A percentile compares a stretch with the other conserved stretches of the same genome.
Evolutionary conservation across 768 basidiomycete species (phyloP).

Genomic region (Lentinus brumalis): DNA sequence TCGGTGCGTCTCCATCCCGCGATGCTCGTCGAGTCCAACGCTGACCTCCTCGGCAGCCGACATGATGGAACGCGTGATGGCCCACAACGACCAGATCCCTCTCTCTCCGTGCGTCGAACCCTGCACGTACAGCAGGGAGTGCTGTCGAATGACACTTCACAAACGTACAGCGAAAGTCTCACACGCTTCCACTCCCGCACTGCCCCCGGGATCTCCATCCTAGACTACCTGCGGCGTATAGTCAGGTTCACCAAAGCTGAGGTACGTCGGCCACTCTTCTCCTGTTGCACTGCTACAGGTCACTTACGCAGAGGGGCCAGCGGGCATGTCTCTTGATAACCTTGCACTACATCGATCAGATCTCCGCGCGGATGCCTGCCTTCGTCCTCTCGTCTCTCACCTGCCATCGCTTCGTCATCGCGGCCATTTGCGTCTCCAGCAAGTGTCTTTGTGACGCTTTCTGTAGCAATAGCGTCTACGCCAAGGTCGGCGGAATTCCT

Average conservation of each 20-base stretch:
- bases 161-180: slow-evolving; percentile 67
- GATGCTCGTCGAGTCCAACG: not conserved
- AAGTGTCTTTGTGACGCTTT: slow-evolving; percentile 97
- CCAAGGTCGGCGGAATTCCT: slow-evolving; percentile 94
- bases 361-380: slow-evolving; percentile 80
- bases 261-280: slow-evolving; percentile 45
- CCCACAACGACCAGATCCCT: slow-evolving; percentile 95
- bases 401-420: slow-evolving; percentile 96
- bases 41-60: slow-evolving; percentile 57
- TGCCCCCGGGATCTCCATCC: slow-evolving; percentile 81
- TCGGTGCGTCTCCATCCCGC: slow-evolving; percentile 55
- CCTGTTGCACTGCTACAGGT: slow-evolving; percentile 4
- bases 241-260: slow-evolving; percentile 96
- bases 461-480: slow-evolving; percentile 93
- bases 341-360: slow-evolving; percentile 91
- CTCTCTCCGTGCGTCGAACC: slow-evolving; percentile 65
- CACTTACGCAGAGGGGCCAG: slow-evolving; percentile 40
- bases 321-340: slow-evolving; percentile 80
- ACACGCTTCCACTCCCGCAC: slow-evolving; percentile 97
- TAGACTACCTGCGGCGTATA: slow-evolving; percentile 94
- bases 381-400: slow-evolving; percentile 97
- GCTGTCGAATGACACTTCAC: slow-evolving; percentile 20
- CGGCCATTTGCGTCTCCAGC: slow-evolving; percentile 87
- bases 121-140: slow-evolving; percentile 25
- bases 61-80: slow-evolving; percentile 94